A percentile compares a stretch with the other conserved stretches of the same genome.
These are phyloP conservation scores for Pichia sporocuriosa DNA, from an alignment of 805 yeast species.

Conservation along the genomic window DNA sequence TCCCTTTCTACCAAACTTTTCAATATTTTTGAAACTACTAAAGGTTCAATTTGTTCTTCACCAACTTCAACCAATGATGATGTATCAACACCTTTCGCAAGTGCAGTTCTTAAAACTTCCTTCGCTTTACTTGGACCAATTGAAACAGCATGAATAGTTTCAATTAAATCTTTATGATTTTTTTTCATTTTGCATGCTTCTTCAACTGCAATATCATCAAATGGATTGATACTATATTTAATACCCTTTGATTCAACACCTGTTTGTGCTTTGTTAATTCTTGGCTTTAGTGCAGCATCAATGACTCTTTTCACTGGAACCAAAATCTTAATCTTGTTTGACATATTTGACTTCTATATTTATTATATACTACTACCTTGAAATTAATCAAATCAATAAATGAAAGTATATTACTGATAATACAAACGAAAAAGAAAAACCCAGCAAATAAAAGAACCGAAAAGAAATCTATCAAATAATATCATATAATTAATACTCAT, in stretches of 20 bases:
- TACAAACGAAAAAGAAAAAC: no score
- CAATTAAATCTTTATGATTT: conserved; percentile 58
- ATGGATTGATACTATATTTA: conserved; percentile 91
- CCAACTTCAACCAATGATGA: conserved; percentile 78
- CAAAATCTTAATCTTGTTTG: conserved; percentile 57
- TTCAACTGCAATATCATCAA: conserved; percentile 95
- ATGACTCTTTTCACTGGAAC: conserved; percentile 95
- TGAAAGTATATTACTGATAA: no score
- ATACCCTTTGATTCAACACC: conserved; percentile 86
- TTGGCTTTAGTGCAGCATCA: conserved; percentile 88
- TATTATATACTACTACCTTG: background rate
- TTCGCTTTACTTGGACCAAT: conserved; percentile 84
- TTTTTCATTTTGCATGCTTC: conserved; percentile 81
- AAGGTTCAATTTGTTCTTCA: conserved; percentile 67
- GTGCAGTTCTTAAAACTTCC: conserved; percentile 79
- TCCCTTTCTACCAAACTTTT: conserved; percentile 64
- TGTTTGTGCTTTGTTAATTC: conserved; percentile 78
- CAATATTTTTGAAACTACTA: conserved; percentile 81
- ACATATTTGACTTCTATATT: conserved; percentile 18
- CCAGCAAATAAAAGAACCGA: no score
- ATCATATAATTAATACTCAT: no score
- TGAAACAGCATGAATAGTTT: conserved; percentile 81
- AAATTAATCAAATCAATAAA: no score
- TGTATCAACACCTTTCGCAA: conserved; percentile 91
- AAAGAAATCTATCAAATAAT: no score